Base-by-base conservation (phyloP, 768 basidiomycete genomes). In the Suillus paluster region DNA sequence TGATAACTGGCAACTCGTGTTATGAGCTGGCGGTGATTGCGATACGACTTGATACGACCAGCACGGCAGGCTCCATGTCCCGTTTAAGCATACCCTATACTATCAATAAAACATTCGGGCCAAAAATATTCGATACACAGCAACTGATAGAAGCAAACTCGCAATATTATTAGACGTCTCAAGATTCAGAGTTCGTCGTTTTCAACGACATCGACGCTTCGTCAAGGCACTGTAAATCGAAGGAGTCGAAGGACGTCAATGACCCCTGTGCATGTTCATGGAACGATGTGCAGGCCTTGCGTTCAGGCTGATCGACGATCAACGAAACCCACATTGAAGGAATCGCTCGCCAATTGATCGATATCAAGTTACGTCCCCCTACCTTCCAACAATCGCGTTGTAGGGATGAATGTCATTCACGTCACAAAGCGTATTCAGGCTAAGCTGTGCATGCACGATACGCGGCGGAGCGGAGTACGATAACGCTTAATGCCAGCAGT, bases 391-490 rank as follows among this genome's bases (percentile, higher is more conserved):
- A 25, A 41, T 39, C 54, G 54, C 54, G 38, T 55, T 36, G 25
- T 38, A 39, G 54, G 54, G 54, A 25, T 8, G 33, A n/a, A 52
- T 34, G 12, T 34, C 33, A 52, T 21, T 55, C 54, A 55, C 54
- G 25, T 55, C 54, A 55, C 36, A 12, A 55, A 12, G 10, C 4
- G 6, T 23, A 55, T 19, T 23, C 4, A 54, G 14, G 21, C 23
- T 17, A 38, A 55, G 23, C 36, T 25, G 11, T 10, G 9, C 23
- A 19, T 19, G 23, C 11, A 36, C 17, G 53, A 54, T 54, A 55
- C 54, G 38, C 54, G 53, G 53, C 53, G 23, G 53, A 36, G 33
- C 52, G 52, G 34, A 54, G 53, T 23, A 12, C 9, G 54, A 55
- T 55, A 55, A 55, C 54, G 53, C 36, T 54, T 54, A 25, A 14